phyloP scores from a whole-genome alignment of 2,329 filamentous ascomycete genomes.

The Epichloe amarillans region DNA sequence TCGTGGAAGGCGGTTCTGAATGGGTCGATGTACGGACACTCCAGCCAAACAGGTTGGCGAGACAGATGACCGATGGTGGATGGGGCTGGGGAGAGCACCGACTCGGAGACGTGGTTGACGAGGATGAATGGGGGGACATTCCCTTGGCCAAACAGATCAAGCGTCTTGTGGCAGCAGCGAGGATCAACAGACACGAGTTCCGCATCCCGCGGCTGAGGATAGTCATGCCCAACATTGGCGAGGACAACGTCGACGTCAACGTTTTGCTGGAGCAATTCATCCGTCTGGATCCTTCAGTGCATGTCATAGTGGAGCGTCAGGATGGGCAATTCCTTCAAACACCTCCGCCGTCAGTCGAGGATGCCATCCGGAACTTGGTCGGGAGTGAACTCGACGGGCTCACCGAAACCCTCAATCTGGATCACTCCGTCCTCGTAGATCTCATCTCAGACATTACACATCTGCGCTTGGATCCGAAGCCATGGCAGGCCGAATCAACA shows the following conservation, averaged over 20 bases:
- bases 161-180: constrained; percentile 23
- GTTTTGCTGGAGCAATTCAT: constrained; percentile 19
- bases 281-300: constrained; percentile 17
- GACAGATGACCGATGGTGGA: constrained; percentile 27
- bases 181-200: constrained; percentile 24
- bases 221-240: constrained; percentile 20
- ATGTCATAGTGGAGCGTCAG: constrained; percentile 20
- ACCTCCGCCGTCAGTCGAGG: constrained; percentile 12
- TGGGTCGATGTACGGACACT: constrained; percentile 22
- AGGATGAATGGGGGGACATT: constrained; percentile 21
- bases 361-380: constrained; percentile 18
- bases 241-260: constrained; percentile 17
- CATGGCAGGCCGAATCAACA: constrained; percentile 21
- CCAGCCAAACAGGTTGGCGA: constrained; percentile 19
- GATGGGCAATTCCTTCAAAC: constrained; percentile 13
- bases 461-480: constrained; percentile 16
- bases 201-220: constrained; percentile 22
- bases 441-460: constrained; percentile 28
- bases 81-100: constrained; percentile 27
- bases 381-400: constrained; percentile 19
- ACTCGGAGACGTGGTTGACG: constrained; percentile 16
- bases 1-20: constrained; percentile 21
- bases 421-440: constrained; percentile 28
- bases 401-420: constrained; percentile 25
- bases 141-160: constrained; percentile 20